Base-by-base conservation (phyloP, 768 basidiomycete species). In the Ramaria sp. region DNA sequence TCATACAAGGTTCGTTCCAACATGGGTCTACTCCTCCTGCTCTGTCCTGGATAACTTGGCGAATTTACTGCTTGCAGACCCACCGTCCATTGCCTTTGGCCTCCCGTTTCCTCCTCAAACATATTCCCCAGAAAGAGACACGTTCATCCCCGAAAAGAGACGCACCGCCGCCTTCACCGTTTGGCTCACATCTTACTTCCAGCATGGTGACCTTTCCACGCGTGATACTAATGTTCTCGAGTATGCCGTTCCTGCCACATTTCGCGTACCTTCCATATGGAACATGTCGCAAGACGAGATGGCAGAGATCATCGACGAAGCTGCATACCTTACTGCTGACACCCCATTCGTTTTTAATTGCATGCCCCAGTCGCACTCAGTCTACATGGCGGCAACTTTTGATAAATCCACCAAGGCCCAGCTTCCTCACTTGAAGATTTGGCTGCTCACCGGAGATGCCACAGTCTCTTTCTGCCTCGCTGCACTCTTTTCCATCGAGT, bases 1-100 rank as follows among this genome's bases (percentile, higher is more conserved):
- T 70, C 18, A 13, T 64, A 3, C 63, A 65, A 25, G 69, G 69
- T 70, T 28, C 22, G 61, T 16, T n/a, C 36, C 1, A 2, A 25
- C 25, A 15, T 28, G 12, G n/a, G 24, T 52, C 41, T 27, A 16
- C 5, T 32, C 30, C 10, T 7, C 13, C 10, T 22, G 38, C 10
- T 22, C 8, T 37, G 36, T 50, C 18, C n/a, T 22, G 50, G 32
- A 37, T 27, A 16, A n/a, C 22, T 24, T 42, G 43, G 30, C 30
- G 5, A 10, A 32, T 10, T 32, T 32, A 32, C 30, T 42, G 6
- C 39, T 7, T 24, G 6, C 38, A 52, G 51, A 52, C 42, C 24
- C 30, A 20, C 42, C 42, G 16, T 30, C 18, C 24, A 7, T 41
- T 16, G 9, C 28, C 22, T 22, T 52, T 20, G 51, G 51, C 38